A percentile compares a stretch with the other conserved stretches of the same genome.
phyloP scores from a whole-genome alignment of 2,329 filamentous ascomycete genomes.

The Stromatinia cepivora region DNA sequence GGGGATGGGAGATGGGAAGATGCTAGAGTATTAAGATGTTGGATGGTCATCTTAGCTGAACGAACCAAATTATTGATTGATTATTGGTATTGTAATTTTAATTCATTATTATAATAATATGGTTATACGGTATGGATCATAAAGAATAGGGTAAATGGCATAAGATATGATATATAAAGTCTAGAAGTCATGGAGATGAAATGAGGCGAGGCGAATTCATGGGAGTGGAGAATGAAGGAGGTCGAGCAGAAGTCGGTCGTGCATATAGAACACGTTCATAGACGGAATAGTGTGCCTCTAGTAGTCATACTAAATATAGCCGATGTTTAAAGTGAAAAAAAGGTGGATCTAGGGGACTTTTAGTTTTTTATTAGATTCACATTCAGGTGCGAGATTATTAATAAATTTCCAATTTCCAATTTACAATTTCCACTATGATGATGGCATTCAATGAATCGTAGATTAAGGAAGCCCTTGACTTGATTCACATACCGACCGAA shows the following conservation, averaged over 20 bases:
- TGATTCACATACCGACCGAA: neutral
- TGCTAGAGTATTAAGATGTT: too few relatives aligned
- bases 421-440: neutral
- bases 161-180: neutral
- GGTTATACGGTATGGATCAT: neutral
- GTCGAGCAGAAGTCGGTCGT: neutral
- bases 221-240: neutral
- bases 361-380: neutral
- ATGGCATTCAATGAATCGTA: neutral
- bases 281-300: neutral
- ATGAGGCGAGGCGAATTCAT: neutral
- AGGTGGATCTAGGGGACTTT: conserved; percentile 1
- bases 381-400: neutral
- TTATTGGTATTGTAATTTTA: conserved; percentile 9
- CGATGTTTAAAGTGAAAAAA: neutral
- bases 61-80: neutral
- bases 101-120: neutral
- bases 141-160: neutral
- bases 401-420: neutral
- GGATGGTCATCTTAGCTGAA: neutral
- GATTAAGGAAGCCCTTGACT: too few relatives aligned
- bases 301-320: neutral
- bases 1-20: neutral
- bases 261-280: neutral
- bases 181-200: neutral